Conservation (phyloP, 495 filamentous ascomycete species). For the Daldinia grandis region DNA sequence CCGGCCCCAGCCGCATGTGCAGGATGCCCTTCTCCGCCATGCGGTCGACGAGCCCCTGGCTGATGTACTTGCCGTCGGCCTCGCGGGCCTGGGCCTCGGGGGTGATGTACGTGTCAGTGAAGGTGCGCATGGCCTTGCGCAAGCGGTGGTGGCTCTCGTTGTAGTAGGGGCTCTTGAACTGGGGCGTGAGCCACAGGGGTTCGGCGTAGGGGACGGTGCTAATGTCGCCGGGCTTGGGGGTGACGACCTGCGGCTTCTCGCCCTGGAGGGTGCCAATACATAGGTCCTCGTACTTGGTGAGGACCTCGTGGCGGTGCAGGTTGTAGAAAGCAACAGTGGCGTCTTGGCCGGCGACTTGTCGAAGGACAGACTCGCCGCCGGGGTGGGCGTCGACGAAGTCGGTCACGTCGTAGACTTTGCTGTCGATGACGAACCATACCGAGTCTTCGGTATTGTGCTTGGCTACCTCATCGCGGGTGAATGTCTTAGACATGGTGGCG, state of each 20-base stretch:
- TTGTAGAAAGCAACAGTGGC: slow-evolving; percentile 92
- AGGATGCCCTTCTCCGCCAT: slow-evolving; percentile 79
- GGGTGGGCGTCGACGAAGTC: slow-evolving; percentile 94
- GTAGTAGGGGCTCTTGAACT: slow-evolving; percentile 85
- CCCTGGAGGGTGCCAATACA: slow-evolving; percentile 78
- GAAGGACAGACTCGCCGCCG: slow-evolving; percentile 81
- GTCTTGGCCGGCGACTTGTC: slow-evolving; percentile 85
- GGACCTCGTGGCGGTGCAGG: slow-evolving; percentile 90
- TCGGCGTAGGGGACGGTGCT: slow-evolving; percentile 83
- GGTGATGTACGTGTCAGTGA: slow-evolving; percentile 72
- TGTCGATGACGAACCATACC: slow-evolving; percentile 83
- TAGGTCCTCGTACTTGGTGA: slow-evolving; percentile 76
- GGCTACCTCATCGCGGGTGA: slow-evolving; percentile 80
- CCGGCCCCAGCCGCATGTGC: slow-evolving; percentile 85
- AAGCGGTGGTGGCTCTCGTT: slow-evolving; percentile 76
- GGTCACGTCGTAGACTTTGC: slow-evolving; percentile 90
- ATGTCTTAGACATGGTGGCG: slow-evolving; percentile 52
- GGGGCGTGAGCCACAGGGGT: slow-evolving; percentile 78
- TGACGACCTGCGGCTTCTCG: slow-evolving; percentile 77
- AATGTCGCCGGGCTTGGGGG: slow-evolving; percentile 73
- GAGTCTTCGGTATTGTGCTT: slow-evolving; percentile 85
- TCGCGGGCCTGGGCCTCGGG: slow-evolving; percentile 85
- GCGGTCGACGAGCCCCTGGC: slow-evolving; percentile 77
- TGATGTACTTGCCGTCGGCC: slow-evolving; percentile 75
- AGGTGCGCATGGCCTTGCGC: slow-evolving; percentile 76